Base-by-base conservation (phyloP, 345 rosid species). In the Sonneratia alba region DNA sequence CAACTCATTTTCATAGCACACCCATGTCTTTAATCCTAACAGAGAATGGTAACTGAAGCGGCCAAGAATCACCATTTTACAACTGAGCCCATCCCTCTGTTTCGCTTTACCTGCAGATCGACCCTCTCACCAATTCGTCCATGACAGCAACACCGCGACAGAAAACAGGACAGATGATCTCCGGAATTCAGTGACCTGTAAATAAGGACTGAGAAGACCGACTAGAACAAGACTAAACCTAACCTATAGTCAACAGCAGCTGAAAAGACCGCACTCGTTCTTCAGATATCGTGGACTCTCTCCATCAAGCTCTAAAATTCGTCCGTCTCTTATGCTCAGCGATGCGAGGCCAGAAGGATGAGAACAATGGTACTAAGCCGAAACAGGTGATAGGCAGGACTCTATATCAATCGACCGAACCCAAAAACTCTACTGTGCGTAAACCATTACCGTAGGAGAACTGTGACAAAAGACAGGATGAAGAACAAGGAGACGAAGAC, bases 101-200 rank as follows among this genome's bases (percentile, higher is more conserved):
- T 27, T 27, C 32, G 32, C 32, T 27, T 27, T 27, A 27, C 32
- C 32, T 27, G 32, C 32, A 27, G 32, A 27, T 27, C 32, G 32
- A 27, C 32, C 45, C 6, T 42, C 45, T 42, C 45, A 42, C 45
- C 10, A 4, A 42, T 4, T 4, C 45, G 45, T 42, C 45, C 45
- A 42, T 42, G 45, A 0, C 45, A 42, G 45, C 45, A 42, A 56
- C 34, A 15, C 10, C 55, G 15, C 57, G 18, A 18, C 49, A 12
- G 71, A 55, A 53, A 53, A 42, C 38, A 53, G 43, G 13, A 32
- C 11, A 36, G 15, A 49, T 18, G n/a, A 49, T 49, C 79, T 68
- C 48, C 12, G 27, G 19, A 69, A 22, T 3, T 15, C 64, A 65
- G 69, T 59, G 27, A 67, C 43, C 38, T 36, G n/a, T 21, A 66